Evolutionary conservation across 306 rosid genomes (phyloP).

Genomic region (Myrica gale): DNA sequence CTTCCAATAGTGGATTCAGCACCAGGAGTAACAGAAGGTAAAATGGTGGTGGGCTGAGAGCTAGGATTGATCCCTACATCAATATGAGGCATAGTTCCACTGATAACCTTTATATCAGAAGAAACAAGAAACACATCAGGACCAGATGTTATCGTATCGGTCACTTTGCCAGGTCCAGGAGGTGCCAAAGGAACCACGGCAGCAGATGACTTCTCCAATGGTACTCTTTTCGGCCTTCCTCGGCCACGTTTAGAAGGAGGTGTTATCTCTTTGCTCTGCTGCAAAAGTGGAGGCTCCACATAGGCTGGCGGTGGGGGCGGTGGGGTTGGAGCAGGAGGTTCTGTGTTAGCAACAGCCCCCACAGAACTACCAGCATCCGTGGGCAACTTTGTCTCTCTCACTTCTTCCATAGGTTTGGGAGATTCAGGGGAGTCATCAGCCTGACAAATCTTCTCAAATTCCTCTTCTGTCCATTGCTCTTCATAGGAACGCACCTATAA

Average conservation of each 20-base stretch:
- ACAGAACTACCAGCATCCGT: slow-evolving; percentile 42
- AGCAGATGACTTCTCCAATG: slow-evolving; percentile 50
- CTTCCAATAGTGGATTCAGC: slow-evolving; percentile 38
- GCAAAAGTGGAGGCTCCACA: slow-evolving; percentile 50
- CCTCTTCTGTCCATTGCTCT: slow-evolving; percentile 99
- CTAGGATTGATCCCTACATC: slow-evolving; percentile 40
- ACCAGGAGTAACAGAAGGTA: slow-evolving; percentile 38
- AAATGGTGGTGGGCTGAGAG: slow-evolving; percentile 38
- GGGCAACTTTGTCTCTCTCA: slow-evolving; percentile 35
- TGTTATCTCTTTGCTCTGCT: slow-evolving; percentile 58
- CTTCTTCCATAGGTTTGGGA: slow-evolving; percentile 60
- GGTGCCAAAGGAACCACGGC: slow-evolving; percentile 41
- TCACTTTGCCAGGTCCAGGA: slow-evolving; percentile 46
- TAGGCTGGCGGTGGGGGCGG: slow-evolving; percentile 38
- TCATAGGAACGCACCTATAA: slow-evolving; percentile 92
- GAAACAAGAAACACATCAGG: slow-evolving; percentile 43
- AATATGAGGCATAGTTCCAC: slow-evolving; percentile 34
- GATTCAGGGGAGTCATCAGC: slow-evolving; percentile 74
- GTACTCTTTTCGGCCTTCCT: slow-evolving; percentile 87
- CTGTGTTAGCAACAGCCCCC: slow-evolving; percentile 41
- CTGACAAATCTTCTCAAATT: slow-evolving; percentile 96
- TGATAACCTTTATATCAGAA: slow-evolving; percentile 32
- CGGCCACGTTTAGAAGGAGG: slow-evolving; percentile 95
- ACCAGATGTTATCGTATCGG: slow-evolving; percentile 33
- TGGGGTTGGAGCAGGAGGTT: slow-evolving; percentile 40